phyloP scores from a whole-genome alignment of 805 yeast genomes.

The Starmerella vitae region DNA sequence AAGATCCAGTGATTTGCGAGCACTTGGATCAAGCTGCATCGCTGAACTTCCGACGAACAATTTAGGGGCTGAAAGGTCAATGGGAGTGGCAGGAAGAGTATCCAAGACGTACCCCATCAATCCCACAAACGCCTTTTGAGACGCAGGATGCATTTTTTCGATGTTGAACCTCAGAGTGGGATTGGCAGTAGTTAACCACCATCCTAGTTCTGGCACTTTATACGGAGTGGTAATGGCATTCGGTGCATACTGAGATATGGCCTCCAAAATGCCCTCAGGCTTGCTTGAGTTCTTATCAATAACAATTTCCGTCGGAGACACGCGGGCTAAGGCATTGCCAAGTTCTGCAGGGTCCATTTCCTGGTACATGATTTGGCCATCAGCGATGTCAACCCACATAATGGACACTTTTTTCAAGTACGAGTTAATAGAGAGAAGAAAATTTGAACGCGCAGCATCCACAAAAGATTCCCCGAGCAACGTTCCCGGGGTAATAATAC shows the following conservation, averaged over 20 bases:
- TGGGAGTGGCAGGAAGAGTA: conserved; percentile 54
- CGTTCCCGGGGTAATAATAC: conserved; percentile 88
- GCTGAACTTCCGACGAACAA: conserved; percentile 38
- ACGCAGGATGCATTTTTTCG: conserved; percentile 23
- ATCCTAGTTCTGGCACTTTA: conserved; percentile 28
- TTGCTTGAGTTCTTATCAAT: conserved; percentile 42
- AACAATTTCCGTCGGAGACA: conserved; percentile 69
- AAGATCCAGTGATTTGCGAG: conserved; percentile 41
- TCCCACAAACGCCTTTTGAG: conserved; percentile 48
- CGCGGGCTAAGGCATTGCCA: conserved; percentile 58
- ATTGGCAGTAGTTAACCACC: conserved; percentile 5
- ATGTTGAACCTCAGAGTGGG: conserved; percentile 2
- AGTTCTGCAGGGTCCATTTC: conserved; percentile 46
- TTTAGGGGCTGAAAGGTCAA: conserved; percentile 55
- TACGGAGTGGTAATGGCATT: conserved; percentile 38
- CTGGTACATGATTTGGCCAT: conserved; percentile 61
- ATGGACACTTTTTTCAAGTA: conserved; percentile 39
- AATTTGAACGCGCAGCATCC: conserved; percentile 59
- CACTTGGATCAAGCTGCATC: conserved; percentile 60
- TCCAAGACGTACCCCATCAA: conserved; percentile 56
- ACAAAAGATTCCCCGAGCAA: conserved; percentile 74
- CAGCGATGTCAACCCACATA: conserved; percentile 79
- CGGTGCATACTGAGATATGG: conserved; percentile 21
- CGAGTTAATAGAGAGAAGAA: conserved; percentile 40
- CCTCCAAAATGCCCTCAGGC: conserved; percentile 48